Percentiles rank a stretch among this genome's conserved stretches.
Conservation (phyloP, 2,329 filamentous ascomycete genomes). For the Ascochyta koolunga region DNA sequence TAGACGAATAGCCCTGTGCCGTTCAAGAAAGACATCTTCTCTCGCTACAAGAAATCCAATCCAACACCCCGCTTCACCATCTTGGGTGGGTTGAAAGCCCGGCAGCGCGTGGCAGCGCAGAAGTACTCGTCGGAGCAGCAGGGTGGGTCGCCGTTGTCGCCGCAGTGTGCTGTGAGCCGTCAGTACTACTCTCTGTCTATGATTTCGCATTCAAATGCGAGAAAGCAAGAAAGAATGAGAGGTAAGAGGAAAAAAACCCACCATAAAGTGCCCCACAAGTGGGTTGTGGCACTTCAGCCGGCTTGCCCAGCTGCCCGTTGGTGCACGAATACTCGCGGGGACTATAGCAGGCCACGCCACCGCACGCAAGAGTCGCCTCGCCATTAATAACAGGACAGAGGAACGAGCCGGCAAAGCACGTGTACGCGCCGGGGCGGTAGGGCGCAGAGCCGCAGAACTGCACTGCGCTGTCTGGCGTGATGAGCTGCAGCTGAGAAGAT, state of each 20-base stretch:
- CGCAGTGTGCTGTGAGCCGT: neutral
- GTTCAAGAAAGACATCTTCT: too few relatives aligned
- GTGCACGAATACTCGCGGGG: constrained; percentile 34
- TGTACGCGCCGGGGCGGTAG: constrained; percentile 3
- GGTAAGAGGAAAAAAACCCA: too few relatives aligned
- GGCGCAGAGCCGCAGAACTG: constrained; percentile 10
- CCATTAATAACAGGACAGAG: constrained; percentile 47
- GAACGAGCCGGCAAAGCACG: too few relatives aligned
- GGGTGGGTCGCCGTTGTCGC: neutral
- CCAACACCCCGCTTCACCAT: constrained; percentile 2
- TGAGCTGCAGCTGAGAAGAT: constrained; percentile 9
- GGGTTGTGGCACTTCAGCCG: neutral
- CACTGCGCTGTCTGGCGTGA: constrained; percentile 3
- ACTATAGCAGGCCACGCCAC: constrained; percentile 45
- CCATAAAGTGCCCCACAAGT: constrained; percentile 1
- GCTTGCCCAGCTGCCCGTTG: constrained; percentile 1
- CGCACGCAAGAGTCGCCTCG: constrained; percentile 41
- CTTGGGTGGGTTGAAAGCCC: neutral
- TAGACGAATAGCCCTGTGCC: too few relatives aligned
- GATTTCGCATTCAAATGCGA: too few relatives aligned
- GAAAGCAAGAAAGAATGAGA: too few relatives aligned
- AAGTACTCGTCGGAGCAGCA: constrained; percentile 2
- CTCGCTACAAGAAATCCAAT: too few relatives aligned
- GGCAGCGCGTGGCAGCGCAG: constrained; percentile 5
- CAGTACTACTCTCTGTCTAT: neutral